Conservation (phyloP, 2,329 filamentous ascomycete genomes). For the Pseudogymnoascus verrucosus region DNA sequence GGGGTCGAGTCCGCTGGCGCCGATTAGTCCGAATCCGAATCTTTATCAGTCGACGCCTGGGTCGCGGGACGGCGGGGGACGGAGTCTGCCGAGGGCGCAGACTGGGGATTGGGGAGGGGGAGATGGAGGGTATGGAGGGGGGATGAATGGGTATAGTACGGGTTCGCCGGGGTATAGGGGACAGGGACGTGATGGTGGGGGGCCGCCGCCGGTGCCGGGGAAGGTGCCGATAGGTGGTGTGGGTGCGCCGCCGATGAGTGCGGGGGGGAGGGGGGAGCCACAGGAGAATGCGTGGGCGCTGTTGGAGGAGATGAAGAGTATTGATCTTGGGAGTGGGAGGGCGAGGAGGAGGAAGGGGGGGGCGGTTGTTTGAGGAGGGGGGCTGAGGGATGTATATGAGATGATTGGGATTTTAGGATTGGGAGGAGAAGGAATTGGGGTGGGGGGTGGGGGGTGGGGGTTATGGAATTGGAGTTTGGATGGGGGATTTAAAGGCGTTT, state of each 20-base stretch:
- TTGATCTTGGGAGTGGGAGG: constrained; percentile 56
- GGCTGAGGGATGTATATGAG: background rate
- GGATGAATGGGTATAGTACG: too few relatives aligned
- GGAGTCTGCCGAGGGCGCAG: too few relatives aligned
- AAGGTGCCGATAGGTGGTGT: constrained; percentile 57
- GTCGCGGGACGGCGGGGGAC: too few relatives aligned
- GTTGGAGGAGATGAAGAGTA: constrained; percentile 62
- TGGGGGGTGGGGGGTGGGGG: background rate
- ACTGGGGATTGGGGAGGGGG: too few relatives aligned
- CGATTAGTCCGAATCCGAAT: too few relatives aligned
- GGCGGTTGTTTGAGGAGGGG: background rate
- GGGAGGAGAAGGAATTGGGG: too few relatives aligned
- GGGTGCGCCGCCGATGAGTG: constrained; percentile 44
- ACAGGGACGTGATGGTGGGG: too few relatives aligned
- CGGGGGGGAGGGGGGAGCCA: constrained; percentile 33
- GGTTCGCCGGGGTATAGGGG: too few relatives aligned
- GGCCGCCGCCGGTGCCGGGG: constrained; percentile 59
- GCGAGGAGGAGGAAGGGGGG: constrained; percentile 20
- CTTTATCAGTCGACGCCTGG: too few relatives aligned
- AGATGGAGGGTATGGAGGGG: too few relatives aligned
- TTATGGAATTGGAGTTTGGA: background rate
- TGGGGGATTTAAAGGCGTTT: background rate
- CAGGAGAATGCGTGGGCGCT: constrained; percentile 47
- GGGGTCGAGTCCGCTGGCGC: too few relatives aligned
- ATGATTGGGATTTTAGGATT: background rate